A percentile compares a stretch with the other conserved stretches of the same genome.
Evolutionary conservation across 2,329 filamentous ascomycete species (phyloP).

Genomic region (Gyromitra esculenta): DNA sequence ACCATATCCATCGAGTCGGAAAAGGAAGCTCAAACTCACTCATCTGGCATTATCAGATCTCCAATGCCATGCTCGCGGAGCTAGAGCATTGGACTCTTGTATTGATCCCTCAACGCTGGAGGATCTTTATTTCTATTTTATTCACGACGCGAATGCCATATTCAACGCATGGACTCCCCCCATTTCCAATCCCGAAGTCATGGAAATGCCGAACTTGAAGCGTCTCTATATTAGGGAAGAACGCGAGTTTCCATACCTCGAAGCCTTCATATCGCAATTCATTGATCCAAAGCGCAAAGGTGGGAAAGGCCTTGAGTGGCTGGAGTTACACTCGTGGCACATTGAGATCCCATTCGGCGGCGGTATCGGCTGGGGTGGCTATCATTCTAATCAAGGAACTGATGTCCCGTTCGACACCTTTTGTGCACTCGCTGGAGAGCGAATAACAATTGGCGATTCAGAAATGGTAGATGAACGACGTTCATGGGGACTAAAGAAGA

Average conservation of each 20-base stretch:
- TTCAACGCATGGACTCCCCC: constrained; percentile 1
- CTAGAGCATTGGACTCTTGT: constrained; percentile 4
- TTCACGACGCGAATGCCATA: constrained; percentile 3
- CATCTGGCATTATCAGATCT: constrained; percentile 9
- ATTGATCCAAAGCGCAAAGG: constrained; percentile 6
- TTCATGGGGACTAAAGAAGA: constrained; percentile 16
- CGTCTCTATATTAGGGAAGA: constrained; percentile 15
- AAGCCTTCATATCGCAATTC: constrained; percentile 9
- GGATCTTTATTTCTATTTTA: constrained; percentile 23
- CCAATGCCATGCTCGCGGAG: constrained; percentile 11
- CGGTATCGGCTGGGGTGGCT: constrained; percentile 17
- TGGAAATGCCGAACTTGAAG: constrained; percentile 25
- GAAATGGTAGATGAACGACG: not conserved
- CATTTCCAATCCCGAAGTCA: not conserved
- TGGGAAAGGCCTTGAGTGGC: constrained; percentile 23
- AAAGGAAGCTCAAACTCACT: constrained; percentile 16
- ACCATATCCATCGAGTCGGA: not conserved
- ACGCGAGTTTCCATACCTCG: constrained; percentile 9
- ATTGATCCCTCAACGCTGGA: constrained; percentile 14
- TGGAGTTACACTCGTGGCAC: constrained; percentile 21
- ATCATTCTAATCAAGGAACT: constrained; percentile 1
- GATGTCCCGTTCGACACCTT: constrained; percentile 3
- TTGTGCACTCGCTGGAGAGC: constrained; percentile 17
- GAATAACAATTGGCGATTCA: not conserved
- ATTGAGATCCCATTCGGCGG: constrained; percentile 18